Base-by-base conservation (phyloP, 352 stramenopile genomes). In the Lagenidium giganteum region DNA sequence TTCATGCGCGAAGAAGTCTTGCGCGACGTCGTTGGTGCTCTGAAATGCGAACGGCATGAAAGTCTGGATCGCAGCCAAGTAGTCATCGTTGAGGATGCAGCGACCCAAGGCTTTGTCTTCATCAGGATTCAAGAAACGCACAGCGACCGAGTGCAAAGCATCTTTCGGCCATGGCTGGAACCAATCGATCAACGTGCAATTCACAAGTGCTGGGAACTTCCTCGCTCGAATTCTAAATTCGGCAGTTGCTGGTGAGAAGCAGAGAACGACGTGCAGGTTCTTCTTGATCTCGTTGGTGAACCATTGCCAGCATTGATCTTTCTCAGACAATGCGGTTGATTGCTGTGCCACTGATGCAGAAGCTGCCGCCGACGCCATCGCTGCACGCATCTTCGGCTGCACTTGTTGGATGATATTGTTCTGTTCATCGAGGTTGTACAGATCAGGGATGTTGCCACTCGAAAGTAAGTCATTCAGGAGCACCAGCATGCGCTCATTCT, bases 401-500 rank as follows among this genome's bases (percentile, higher is more conserved):
- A 98, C 63, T 32, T 91, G 75, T 57, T 96, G 92, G 24, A 93
- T 73, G 35, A 98, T 82, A 22, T 62, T 81, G 23, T 95, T 72
- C 24, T 96, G 84, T 40, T 98, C 94, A 34, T 98, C 94, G 24
- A 54, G 27, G 7, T 66, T 89, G 51, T 96, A 98, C 2, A 98
- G 68, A 48, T 98, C 93, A 0, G 89, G 84, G 25, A 98, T 88
- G 43, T 92, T 91, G 21, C 92, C 93, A 16, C 71, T 95, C 1
- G 87, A 94, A 2, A 98, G 58, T 23, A 98, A 50, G 47, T 98
- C 93, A 49, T 98, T 98, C 31, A 98, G 69, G 38, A 89, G 85
- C 23, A 98, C 89, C 6, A 98, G 83, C 77, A 98, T 98, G 8
- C 88, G 67, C 37, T 98, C 93, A 42, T 98, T 95, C 43, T 94